Conservation (phyloP, 345 rosid genomes). For the Fremontodendron californicum region DNA sequence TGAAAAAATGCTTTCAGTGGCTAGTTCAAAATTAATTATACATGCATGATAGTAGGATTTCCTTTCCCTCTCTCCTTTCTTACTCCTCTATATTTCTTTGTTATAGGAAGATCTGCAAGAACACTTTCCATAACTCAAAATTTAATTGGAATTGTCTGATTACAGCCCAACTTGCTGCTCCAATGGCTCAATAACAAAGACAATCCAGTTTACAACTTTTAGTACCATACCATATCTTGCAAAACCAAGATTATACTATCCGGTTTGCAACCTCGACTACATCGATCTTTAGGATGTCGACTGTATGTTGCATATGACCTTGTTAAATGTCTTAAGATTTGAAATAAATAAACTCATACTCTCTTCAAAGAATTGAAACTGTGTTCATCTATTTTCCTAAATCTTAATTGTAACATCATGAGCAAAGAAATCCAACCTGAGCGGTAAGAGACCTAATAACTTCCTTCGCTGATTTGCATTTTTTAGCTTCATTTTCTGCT, state of each 20-base stretch:
- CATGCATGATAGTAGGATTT: background rate
- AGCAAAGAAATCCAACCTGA: slow-evolving; percentile 49
- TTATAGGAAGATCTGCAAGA: background rate
- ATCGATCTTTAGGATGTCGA: background rate
- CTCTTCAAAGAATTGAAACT: background rate
- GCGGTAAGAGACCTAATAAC: slow-evolving; percentile 66
- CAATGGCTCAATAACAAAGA: background rate
- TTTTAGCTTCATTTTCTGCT: slow-evolving; percentile 84
- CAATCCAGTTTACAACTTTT: background rate
- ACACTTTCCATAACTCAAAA: background rate
- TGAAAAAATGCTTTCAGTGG: background rate
- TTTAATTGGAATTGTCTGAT: background rate
- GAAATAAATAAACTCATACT: background rate
- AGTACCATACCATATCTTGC: background rate
- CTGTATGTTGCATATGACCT: background rate
- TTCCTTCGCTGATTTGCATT: slow-evolving; percentile 77
- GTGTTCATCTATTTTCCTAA: background rate
- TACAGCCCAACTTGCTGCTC: background rate
- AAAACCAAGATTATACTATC: background rate
- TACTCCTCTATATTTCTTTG: background rate
- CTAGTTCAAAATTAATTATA: background rate
- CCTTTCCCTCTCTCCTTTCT: background rate
- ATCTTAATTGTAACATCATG: background rate
- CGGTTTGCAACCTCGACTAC: background rate
- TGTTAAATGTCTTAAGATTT: background rate